These are phyloP conservation scores for Phylloporus sp. DNA, from an alignment of 768 basidiomycete species.

Conservation along the genomic window DNA sequence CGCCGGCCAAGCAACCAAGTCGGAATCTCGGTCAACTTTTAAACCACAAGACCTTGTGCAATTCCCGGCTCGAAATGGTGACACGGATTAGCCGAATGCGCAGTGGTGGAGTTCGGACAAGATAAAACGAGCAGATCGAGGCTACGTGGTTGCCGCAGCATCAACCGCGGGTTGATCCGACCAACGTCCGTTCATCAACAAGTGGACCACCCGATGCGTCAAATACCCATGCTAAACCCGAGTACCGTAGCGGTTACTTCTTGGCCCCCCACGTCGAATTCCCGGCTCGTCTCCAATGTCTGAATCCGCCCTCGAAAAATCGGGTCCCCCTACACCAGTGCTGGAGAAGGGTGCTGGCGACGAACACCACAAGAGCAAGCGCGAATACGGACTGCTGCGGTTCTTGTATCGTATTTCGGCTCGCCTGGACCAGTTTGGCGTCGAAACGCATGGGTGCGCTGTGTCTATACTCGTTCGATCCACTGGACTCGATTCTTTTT, in stretches of 20 bases:
- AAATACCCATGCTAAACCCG: background rate
- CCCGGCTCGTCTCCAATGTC: slow-evolving; percentile 5
- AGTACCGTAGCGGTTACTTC: background rate
- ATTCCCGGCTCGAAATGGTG: too few relatives aligned
- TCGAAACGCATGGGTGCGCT: slow-evolving; percentile 41
- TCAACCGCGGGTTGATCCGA: too few relatives aligned
- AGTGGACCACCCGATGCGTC: too few relatives aligned
- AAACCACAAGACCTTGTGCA: too few relatives aligned
- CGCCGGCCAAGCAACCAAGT: too few relatives aligned
- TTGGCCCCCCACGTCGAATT: background rate
- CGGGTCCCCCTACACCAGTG: background rate
- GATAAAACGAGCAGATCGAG: too few relatives aligned
- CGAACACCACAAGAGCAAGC: background rate
- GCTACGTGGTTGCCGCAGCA: too few relatives aligned
- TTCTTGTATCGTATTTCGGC: slow-evolving; percentile 22
- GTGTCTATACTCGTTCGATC: background rate
- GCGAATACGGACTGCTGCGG: background rate
- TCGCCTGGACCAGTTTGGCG: slow-evolving; percentile 32
- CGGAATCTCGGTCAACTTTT: too few relatives aligned
- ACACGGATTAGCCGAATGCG: too few relatives aligned
- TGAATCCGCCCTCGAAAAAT: background rate
- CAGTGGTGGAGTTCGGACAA: too few relatives aligned
- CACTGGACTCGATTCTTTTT: background rate
- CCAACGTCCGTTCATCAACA: too few relatives aligned
- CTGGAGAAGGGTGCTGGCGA: slow-evolving; percentile 2